A percentile compares a stretch with the other conserved stretches of the same genome.
These are phyloP conservation scores for Phialophora macrospora DNA, from an alignment of 2,329 filamentous ascomycete genomes.

Conservation along the genomic window DNA sequence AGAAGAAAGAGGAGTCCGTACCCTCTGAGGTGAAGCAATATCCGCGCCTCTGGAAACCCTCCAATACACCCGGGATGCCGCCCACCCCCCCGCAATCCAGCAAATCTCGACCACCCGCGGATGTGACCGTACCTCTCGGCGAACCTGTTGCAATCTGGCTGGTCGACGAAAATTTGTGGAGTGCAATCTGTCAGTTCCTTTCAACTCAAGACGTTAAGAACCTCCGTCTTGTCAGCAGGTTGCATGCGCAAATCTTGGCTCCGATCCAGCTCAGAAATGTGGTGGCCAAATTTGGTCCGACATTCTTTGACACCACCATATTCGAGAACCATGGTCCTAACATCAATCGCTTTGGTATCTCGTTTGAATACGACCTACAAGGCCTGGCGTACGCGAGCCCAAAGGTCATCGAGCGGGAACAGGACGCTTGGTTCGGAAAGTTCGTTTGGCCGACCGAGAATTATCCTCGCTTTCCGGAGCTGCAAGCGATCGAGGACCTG, in stretches of 20 bases:
- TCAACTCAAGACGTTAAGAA: constrained; percentile 63
- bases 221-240: constrained; percentile 65
- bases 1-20: constrained; percentile 2
- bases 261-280: constrained; percentile 65
- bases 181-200: constrained; percentile 60
- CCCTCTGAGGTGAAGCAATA: neutral
- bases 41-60: constrained; percentile 12
- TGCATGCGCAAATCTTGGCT: constrained; percentile 64
- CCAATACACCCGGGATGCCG: neutral
- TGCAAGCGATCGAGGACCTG: constrained; percentile 65
- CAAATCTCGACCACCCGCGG: neutral
- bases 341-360: constrained; percentile 68
- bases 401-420: constrained; percentile 61
- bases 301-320: constrained; percentile 61
- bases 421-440: constrained; percentile 66
- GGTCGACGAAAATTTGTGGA: constrained; percentile 68
- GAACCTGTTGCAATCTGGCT: constrained; percentile 11
- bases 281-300: constrained; percentile 68
- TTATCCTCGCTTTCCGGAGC: constrained; percentile 64
- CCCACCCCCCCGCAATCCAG: neutral
- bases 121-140: neutral
- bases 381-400: constrained; percentile 56
- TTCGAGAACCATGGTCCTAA: constrained; percentile 66
- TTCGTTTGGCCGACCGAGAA: constrained; percentile 67
- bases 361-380: constrained; percentile 64